Evolutionary conservation across 345 rosid genomes (phyloP).

Genomic region (Camelina hispida): DNA sequence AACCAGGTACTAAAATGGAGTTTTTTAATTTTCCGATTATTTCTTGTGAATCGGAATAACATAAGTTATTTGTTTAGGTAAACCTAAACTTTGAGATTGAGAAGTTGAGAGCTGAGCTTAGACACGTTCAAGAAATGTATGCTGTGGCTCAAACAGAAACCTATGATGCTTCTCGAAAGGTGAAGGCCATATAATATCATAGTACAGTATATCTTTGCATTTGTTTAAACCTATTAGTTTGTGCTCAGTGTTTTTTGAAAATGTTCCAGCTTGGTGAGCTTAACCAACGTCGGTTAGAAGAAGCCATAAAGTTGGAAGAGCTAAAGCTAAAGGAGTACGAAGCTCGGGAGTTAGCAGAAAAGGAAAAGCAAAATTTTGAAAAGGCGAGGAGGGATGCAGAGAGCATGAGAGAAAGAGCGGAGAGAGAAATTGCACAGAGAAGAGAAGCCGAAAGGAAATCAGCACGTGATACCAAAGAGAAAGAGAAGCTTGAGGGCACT

Average conservation of each 20-base stretch:
- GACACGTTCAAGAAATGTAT: constrained; percentile 77
- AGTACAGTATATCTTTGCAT: not conserved
- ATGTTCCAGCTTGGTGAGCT: constrained; percentile 48
- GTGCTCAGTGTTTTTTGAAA: constrained; percentile 14
- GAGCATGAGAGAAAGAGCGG: constrained; percentile 51
- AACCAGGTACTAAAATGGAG: constrained; percentile 52
- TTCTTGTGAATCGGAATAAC: not conserved
- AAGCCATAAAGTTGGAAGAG: constrained; percentile 69
- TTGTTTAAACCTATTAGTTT: constrained; percentile 20
- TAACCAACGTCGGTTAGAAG: constrained; percentile 60
- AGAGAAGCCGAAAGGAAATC: constrained; percentile 68
- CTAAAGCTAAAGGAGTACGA: constrained; percentile 56
- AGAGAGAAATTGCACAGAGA: constrained; percentile 66
- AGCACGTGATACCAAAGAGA: constrained; percentile 67
- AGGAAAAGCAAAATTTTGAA: constrained; percentile 63
- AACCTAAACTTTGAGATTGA: constrained; percentile 76
- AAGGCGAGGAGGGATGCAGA: constrained; percentile 68
- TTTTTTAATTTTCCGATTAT: not conserved
- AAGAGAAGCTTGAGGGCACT: constrained; percentile 64
- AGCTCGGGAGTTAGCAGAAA: constrained; percentile 61
- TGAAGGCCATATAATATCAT: constrained; percentile 38
- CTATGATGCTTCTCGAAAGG: constrained; percentile 82
- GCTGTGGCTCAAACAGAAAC: constrained; percentile 82
- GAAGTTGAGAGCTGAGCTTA: constrained; percentile 85
- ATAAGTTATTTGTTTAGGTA: constrained; percentile 47